phyloP scores from a whole-genome alignment of 1,139 yeast genomes.

The Geotrichum phurueaensis region DNA sequence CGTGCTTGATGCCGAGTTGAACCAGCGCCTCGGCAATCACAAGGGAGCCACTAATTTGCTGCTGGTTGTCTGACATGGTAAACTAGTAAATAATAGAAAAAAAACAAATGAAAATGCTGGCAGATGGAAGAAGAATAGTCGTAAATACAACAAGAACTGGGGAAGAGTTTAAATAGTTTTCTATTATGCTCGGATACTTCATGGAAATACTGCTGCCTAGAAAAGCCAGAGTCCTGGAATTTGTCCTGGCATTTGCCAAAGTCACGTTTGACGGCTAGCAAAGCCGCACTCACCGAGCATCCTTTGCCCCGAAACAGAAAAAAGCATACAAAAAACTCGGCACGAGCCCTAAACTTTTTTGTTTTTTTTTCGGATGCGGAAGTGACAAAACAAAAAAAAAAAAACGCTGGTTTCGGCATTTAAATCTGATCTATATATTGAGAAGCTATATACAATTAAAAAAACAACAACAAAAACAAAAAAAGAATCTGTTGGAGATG shows the following conservation, averaged over 20 bases:
- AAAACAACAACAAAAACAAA: too few species aligned
- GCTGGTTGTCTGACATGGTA: neutral
- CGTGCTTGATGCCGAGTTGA: constrained; percentile 46
- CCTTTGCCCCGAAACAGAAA: neutral
- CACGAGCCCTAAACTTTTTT: neutral
- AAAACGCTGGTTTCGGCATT: neutral
- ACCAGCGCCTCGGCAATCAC: constrained; percentile 44
- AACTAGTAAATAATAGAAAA: neutral
- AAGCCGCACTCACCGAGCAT: neutral
- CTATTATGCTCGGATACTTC: neutral
- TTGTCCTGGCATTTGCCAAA: neutral
- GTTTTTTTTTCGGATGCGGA: neutral
- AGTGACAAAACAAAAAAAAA: neutral
- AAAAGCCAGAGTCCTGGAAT: neutral
- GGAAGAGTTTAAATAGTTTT: neutral
- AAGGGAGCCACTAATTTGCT: constrained; percentile 35
- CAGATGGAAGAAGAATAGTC: neutral
- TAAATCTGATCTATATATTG: neutral
- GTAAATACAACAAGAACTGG: neutral
- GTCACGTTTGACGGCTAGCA: neutral
- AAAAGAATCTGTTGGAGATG: too few species aligned
- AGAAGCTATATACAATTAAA: too few species aligned
- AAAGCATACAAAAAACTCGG: neutral
- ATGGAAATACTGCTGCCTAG: neutral
- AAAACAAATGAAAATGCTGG: neutral